Evolutionary conservation across 2,329 filamentous ascomycete genomes (phyloP), one percentile per base, ranked within the genome.

Genomic region (Pestalotiopsis sp.): DNA sequence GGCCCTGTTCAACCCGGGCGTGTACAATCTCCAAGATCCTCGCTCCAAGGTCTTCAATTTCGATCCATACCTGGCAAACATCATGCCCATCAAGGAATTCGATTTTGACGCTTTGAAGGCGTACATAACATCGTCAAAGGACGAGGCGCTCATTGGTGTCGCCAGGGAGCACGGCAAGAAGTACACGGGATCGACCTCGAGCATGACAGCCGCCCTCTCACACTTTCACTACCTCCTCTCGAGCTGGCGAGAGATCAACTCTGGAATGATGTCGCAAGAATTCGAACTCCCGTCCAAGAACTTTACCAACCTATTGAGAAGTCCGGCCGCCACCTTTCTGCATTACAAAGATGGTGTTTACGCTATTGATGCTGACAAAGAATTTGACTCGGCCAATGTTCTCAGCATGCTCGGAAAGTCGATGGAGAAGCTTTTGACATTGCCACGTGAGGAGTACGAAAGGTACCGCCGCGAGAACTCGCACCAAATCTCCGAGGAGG

Each of bases 161-260:
- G 93, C 93, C 2, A 84, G 85, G 64, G 80, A 89, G 66, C 81
- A 92, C 70, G 82, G 85, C 13, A 94, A 91, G 78, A 97, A 92
- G 77, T 99, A 97, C 77, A 91, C 94, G 12, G 96, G 96, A 11
- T 99, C 96, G 13, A 98, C 96, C 0, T 99, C 96, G 1, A 98
- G 95, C 81, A 97, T 98, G 94, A 97, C 95, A 1, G 85, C 91
- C 2, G 90, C 93, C 65, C 85, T 99, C 59, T 88, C 92, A 2
- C 97, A 99, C 75, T 97, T 99, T 76, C 96, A 99, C 79, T 98
- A 90, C 75, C 87, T 99, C 3, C 85, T 99, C 11, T 98, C 95
- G 0, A 83, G 87, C 6, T 98, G 94, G 92, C 90, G 97, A 66
- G 83, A 84, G 2, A 84, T 97, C 69, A 92, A 93, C 70, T 82